These are phyloP conservation scores for Lepiota brunneoincarnata DNA, from an alignment of 768 basidiomycete species.

Conservation along the genomic window DNA sequence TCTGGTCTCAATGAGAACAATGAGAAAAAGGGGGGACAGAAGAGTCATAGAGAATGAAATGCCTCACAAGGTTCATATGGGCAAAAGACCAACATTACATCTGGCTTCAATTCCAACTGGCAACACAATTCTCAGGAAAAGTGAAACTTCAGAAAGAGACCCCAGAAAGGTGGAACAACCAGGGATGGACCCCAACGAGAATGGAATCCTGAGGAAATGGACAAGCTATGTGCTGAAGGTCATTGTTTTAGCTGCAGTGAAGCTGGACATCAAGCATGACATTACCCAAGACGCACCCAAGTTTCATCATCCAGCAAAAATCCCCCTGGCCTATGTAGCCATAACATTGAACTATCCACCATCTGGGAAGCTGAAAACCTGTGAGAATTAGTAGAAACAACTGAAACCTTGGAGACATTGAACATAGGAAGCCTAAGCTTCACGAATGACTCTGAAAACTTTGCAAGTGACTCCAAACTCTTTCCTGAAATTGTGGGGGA, in stretches of 20 bases:
- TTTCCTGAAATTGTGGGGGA: too few relatives aligned
- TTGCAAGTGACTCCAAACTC: neutral
- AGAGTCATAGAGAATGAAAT: too few relatives aligned
- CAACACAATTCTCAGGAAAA: neutral
- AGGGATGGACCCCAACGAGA: too few relatives aligned
- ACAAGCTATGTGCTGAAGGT: slow-evolving; percentile 15
- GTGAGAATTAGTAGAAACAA: slow-evolving; percentile 8
- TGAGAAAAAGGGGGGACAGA: too few relatives aligned
- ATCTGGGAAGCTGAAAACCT: neutral
- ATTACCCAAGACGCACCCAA: slow-evolving; percentile 24
- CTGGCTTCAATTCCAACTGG: neutral
- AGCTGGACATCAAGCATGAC: slow-evolving; percentile 23
- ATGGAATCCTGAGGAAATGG: slow-evolving; percentile 12
- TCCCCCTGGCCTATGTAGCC: too few relatives aligned
- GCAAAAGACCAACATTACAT: neutral
- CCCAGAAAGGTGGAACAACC: neutral
- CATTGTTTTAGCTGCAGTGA: slow-evolving; percentile 27
- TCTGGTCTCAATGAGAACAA: too few relatives aligned
- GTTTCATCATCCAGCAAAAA: slow-evolving; percentile 11
- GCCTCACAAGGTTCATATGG: neutral
- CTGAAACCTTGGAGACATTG: slow-evolving; percentile 13
- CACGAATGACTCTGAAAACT: neutral
- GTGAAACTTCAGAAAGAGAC: slow-evolving; percentile 18
- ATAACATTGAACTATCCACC: too few relatives aligned
- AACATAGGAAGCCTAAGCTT: neutral